These are phyloP conservation scores for Mycena crocata DNA, from an alignment of 768 basidiomycete species.

Conservation along the genomic window DNA sequence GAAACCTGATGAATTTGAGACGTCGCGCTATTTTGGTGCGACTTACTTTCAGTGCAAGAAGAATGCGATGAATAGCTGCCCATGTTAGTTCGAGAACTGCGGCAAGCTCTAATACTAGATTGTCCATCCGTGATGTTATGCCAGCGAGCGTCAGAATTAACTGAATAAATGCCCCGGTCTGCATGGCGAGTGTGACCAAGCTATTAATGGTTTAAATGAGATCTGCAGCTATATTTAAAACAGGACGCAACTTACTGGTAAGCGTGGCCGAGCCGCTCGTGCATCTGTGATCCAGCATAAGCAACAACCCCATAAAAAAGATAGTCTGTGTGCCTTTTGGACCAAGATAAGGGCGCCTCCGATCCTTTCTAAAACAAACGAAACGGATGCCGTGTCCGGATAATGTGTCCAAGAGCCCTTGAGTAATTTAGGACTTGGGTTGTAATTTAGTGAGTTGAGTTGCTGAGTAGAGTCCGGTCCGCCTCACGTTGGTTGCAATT, in stretches of 20 bases:
- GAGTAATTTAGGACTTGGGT: slow-evolving; percentile 59
- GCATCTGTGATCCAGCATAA: slow-evolving; percentile 51
- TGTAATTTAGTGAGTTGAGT: slow-evolving; percentile 5
- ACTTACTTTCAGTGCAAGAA: slow-evolving; percentile 48
- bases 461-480: not conserved
- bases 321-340: slow-evolving; percentile 53
- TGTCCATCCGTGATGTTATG: slow-evolving; percentile 67
- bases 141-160: slow-evolving; percentile 71
- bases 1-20: slow-evolving; percentile 12
- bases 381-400: slow-evolving; percentile 55
- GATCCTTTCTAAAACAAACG: slow-evolving; percentile 49
- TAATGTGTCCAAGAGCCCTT: slow-evolving; percentile 75
- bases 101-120: slow-evolving; percentile 57
- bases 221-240: not conserved
- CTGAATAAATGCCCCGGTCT: slow-evolving; percentile 80
- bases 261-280: slow-evolving; percentile 57
- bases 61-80: slow-evolving; percentile 41
- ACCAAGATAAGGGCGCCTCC: slow-evolving; percentile 51
- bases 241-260: slow-evolving; percentile 57
- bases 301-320: not conserved
- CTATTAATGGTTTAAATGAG: slow-evolving; percentile 47
- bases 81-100: slow-evolving; percentile 48
- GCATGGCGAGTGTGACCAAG: slow-evolving; percentile 71
- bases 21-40: not conserved
- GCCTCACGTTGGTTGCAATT: slow-evolving; percentile 50